A percentile compares a stretch with the other conserved stretches of the same genome.
Evolutionary conservation across 2,329 filamentous ascomycete genomes (phyloP).

Genomic region (Pseudogymnoascus sp.): DNA sequence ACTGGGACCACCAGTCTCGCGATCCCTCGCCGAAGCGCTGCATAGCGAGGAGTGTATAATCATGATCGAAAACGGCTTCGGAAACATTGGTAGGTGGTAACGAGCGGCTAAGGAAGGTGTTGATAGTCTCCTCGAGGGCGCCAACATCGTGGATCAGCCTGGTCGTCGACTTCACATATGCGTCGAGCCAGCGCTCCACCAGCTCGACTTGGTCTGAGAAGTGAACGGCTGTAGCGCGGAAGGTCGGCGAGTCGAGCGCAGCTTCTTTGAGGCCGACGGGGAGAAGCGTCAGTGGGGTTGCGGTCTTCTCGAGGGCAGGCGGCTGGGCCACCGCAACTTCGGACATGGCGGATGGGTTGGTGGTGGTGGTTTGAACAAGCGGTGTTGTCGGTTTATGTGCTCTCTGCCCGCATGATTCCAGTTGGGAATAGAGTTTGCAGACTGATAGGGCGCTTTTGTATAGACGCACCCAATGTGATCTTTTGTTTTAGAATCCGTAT

Average conservation of each 20-base stretch:
- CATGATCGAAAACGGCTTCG: conserved; percentile 84
- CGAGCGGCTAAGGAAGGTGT: conserved; percentile 65
- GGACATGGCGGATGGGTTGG: neutral
- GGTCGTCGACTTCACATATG: conserved; percentile 53
- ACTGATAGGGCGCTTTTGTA: neutral
- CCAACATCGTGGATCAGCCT: conserved; percentile 58
- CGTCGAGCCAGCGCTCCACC: conserved; percentile 85
- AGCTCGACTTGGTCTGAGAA: conserved; percentile 87
- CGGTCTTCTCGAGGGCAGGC: conserved; percentile 13
- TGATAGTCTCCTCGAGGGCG: conserved; percentile 70
- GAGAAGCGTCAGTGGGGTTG: conserved; percentile 24
- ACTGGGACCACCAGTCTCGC: conserved; percentile 76
- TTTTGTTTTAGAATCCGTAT: neutral
- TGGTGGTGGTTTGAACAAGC: neutral
- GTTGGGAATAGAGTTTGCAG: neutral
- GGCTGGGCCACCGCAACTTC: neutral
- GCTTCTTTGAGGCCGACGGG: conserved; percentile 91
- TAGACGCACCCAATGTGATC: neutral
- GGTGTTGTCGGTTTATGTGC: neutral
- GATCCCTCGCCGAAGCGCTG: conserved; percentile 78
- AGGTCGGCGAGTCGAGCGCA: conserved; percentile 90
- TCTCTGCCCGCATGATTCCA: neutral
- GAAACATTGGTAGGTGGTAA: conserved; percentile 65
- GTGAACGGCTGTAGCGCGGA: conserved; percentile 77
- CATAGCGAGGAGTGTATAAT: conserved; percentile 84